Evolutionary conservation across 345 rosid genomes (phyloP).

Genomic region (Heritiera littoralis): DNA sequence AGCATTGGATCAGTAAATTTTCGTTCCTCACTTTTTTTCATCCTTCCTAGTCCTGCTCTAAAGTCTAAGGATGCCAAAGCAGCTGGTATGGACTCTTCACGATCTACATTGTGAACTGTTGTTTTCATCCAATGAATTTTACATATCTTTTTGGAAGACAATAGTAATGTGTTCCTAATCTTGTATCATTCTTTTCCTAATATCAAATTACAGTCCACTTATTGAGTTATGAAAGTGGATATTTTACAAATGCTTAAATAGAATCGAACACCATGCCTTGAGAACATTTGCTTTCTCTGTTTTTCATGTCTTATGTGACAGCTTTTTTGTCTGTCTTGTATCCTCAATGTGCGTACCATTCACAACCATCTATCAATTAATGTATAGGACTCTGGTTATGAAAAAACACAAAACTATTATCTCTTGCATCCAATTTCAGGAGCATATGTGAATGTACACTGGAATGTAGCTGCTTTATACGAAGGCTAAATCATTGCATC

Average conservation of each 20-base stretch:
- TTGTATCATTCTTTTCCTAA: not conserved
- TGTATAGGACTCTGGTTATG: not conserved
- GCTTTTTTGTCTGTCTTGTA: not conserved
- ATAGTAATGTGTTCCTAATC: not conserved
- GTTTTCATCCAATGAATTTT: not conserved
- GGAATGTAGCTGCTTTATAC: not conserved
- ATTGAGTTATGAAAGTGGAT: not conserved
- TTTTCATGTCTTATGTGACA: not conserved
- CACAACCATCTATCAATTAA: not conserved
- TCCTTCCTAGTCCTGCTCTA: too few species aligned
- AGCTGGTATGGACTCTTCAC: not conserved
- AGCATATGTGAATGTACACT: too few species aligned
- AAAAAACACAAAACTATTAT: not conserved
- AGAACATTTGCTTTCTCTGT: not conserved
- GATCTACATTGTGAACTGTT: not conserved
- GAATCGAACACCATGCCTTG: not conserved
- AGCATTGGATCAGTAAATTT: too few species aligned
- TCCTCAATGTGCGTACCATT: not conserved
- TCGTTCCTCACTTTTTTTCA: too few species aligned
- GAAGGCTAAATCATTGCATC: not conserved
- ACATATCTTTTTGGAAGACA: not conserved
- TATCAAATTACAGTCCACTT: too few species aligned
- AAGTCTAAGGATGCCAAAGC: not conserved
- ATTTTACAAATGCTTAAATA: not conserved
- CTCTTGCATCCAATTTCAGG: not conserved